Percentiles rank a stretch among this genome's conserved stretches.
Conservation (phyloP, 345 rosid genomes). For the Odontarrhena argentea region DNA sequence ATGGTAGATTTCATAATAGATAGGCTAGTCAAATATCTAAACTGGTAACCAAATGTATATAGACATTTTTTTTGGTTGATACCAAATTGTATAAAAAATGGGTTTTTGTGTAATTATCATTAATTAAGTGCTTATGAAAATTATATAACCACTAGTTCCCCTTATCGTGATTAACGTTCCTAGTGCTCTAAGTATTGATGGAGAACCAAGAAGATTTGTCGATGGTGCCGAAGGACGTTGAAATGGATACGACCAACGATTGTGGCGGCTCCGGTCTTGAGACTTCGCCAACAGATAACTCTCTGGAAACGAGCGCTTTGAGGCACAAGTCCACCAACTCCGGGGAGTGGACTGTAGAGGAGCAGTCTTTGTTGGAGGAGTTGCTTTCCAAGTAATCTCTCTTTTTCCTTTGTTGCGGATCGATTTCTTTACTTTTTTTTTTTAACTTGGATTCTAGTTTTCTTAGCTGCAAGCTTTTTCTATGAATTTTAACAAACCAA, state of each 20-base stretch:
- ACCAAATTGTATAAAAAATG: too few species aligned
- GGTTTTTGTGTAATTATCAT: too few species aligned
- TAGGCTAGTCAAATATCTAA: too few species aligned
- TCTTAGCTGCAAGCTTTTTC: not conserved
- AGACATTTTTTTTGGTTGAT: too few species aligned
- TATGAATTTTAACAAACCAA: too few species aligned
- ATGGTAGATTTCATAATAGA: too few species aligned
- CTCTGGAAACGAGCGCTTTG: constrained; percentile 50
- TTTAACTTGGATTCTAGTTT: not conserved
- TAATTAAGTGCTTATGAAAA: too few species aligned
- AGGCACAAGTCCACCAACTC: constrained; percentile 69
- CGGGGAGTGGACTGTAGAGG: constrained; percentile 66
- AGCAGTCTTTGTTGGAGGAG: constrained; percentile 70
- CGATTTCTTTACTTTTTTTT: not conserved
- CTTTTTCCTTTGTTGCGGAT: not conserved
- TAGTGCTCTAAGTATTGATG: constrained; percentile 35
- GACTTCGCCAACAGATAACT: constrained; percentile 36
- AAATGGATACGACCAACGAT: constrained; percentile 14
- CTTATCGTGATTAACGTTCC: too few species aligned
- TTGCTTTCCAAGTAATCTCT: constrained; percentile 56
- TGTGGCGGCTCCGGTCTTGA: constrained; percentile 32
- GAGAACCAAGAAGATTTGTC: constrained; percentile 60
- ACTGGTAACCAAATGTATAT: too few species aligned
- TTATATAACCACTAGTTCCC: too few species aligned
- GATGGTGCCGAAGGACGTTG: constrained; percentile 25